Evolutionary conservation across 1,139 yeast genomes (phyloP).

Genomic region (Pichia sorboxylosa): DNA sequence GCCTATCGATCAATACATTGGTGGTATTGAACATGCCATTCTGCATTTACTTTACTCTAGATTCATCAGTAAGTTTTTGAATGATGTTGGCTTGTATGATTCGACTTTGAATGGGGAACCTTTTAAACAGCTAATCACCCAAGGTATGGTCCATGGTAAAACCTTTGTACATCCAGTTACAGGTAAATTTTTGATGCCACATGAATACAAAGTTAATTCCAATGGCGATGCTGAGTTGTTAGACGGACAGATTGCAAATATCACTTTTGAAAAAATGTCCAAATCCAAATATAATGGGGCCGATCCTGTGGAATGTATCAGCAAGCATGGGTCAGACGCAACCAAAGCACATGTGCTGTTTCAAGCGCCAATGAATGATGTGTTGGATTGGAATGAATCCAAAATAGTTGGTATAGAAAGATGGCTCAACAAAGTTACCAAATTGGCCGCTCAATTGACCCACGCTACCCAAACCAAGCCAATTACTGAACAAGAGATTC

Average conservation of each 20-base stretch:
- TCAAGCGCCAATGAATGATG: slow-evolving; percentile 80
- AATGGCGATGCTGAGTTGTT: slow-evolving; percentile 35
- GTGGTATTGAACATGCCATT: slow-evolving; percentile 96
- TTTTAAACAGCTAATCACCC: slow-evolving; percentile 67
- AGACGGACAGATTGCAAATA: slow-evolving; percentile 37
- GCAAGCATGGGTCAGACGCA: slow-evolving; percentile 85
- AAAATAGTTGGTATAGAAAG: slow-evolving; percentile 81
- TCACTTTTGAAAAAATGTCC: slow-evolving; percentile 85
- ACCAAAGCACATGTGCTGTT: slow-evolving; percentile 89
- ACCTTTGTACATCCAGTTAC: slow-evolving; percentile 64
- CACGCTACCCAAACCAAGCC: slow-evolving; percentile 4
- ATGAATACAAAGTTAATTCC: slow-evolving; percentile 43
- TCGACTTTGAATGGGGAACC: slow-evolving; percentile 58
- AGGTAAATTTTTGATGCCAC: slow-evolving; percentile 67
- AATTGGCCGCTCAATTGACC: slow-evolving; percentile 26
- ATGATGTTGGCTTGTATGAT: slow-evolving; percentile 49
- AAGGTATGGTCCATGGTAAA: slow-evolving; percentile 96
- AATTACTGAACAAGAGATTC: slow-evolving; percentile 30
- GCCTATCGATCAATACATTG: slow-evolving; percentile 87
- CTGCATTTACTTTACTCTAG: slow-evolving; percentile 78
- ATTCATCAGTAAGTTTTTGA: slow-evolving; percentile 70
- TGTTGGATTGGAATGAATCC: slow-evolving; percentile 79
- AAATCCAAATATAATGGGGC: slow-evolving; percentile 92
- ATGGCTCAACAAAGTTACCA: slow-evolving; percentile 61
- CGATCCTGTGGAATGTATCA: slow-evolving; percentile 71